These are phyloP conservation scores for Platismatia glauca DNA, from an alignment of 495 filamentous ascomycete species.

Conservation along the genomic window DNA sequence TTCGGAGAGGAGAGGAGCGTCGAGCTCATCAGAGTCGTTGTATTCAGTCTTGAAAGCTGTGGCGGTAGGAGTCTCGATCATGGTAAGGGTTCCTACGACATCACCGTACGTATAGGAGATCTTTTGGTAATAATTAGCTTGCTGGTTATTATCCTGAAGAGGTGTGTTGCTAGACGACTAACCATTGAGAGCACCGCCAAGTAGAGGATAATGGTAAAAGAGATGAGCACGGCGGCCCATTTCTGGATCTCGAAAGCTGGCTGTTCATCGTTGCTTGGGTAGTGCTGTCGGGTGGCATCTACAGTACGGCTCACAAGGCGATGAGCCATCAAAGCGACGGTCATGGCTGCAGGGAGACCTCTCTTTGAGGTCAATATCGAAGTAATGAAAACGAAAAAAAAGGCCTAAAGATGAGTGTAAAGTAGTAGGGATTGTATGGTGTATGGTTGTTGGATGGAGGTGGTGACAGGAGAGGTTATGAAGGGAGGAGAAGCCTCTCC, in stretches of 20 bases:
- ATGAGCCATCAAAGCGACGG: conserved; percentile 19
- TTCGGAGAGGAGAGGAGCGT: conserved; percentile 18
- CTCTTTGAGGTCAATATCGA: not conserved
- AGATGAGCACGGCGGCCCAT: conserved; percentile 13
- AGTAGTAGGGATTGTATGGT: not conserved
- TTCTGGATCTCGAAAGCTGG: conserved; percentile 4
- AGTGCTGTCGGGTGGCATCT: conserved; percentile 19
- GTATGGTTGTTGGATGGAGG: not conserved
- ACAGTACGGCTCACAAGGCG: conserved; percentile 23
- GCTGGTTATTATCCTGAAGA: not conserved
- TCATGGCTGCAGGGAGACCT: conserved; percentile 11
- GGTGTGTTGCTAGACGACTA: conserved; percentile 4
- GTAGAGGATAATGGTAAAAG: conserved; percentile 20
- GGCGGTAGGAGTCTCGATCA: conserved; percentile 53
- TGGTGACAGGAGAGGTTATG: too few species aligned
- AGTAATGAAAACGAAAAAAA: not conserved
- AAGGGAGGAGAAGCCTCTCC: too few species aligned
- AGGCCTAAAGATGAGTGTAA: not conserved
- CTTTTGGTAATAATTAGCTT: conserved; percentile 21
- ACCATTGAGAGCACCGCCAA: conserved; percentile 24
- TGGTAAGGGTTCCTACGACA: conserved; percentile 51
- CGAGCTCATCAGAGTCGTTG: conserved; percentile 27
- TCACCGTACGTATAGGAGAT: conserved; percentile 50
- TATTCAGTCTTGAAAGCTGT: conserved; percentile 40
- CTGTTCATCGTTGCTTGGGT: conserved; percentile 9